Base-by-base conservation (phyloP, 1,139 yeast genomes). In the Debaryomyces robertsiae region DNA sequence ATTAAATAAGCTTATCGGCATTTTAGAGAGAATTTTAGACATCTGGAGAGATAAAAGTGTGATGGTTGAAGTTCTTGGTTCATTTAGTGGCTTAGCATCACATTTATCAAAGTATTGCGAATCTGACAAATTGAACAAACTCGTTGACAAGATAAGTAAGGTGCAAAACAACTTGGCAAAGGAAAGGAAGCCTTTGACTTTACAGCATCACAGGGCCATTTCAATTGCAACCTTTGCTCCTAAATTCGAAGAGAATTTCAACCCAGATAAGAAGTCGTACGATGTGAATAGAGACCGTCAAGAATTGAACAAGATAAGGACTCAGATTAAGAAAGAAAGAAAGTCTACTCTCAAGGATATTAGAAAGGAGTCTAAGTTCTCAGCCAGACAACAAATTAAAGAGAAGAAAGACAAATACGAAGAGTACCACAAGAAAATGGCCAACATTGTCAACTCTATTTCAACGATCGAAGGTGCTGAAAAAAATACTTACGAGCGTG, bases 391-490 rank as follows among this genome's bases (percentile, higher is more conserved):
- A 63, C 85, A 82, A 61, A 83, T 91, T 56, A 72, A 73, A 40
- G 91, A 84, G 57, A 86, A 88, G 77, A 85, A 87, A 63, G 70
- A 73, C 45, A 79, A 79, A 59, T 83, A 88, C 57, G 79, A 79
- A 39, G 90, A 79, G 15, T 94, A 94, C 61, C 98, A 93, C 61
- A 77, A 81, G 53, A 91, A 89, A 73, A 87, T 93, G 89, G 86
- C 95, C 35, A 78, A 77, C 49, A 83, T 94, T 61, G 83, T 86
- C 60, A 86, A 91, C 54, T 80, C 91, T 41, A 87, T 91, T 56
- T 85, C 86, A 48, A 88, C 96, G 2, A 87, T 84, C 52, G 98
- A 91, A 72, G 98, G 98, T 54, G 87, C 94, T 5, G 97, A 89
- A 58, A 85, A 87, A 74, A 91, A 93, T 60, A 83, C 83, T 54